These are phyloP conservation scores for Colletotrichum sp. DNA, from an alignment of 2,329 filamentous ascomycete genomes.

Conservation along the genomic window DNA sequence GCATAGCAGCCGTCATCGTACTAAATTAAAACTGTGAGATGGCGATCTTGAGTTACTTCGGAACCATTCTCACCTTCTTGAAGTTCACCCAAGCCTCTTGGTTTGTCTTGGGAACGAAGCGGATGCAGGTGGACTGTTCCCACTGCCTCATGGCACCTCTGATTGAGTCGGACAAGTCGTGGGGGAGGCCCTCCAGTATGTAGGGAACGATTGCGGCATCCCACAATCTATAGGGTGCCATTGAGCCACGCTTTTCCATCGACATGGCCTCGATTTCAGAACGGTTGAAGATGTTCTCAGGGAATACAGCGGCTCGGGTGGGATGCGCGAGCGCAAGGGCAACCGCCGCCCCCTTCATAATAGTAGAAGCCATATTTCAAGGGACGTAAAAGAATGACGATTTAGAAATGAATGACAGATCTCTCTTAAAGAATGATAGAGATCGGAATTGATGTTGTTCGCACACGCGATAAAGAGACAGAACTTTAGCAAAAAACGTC, in stretches of 20 bases:
- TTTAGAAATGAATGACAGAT: not conserved
- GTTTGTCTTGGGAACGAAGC: not conserved
- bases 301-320: not conserved
- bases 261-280: not conserved
- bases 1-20: not conserved
- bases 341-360: not conserved
- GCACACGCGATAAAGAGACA: not conserved
- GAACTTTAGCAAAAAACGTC: not conserved
- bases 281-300: not conserved
- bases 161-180: not conserved
- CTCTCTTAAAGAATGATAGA: not conserved
- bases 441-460: not conserved
- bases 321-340: not conserved
- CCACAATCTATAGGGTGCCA: not conserved
- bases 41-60: too few relatives aligned
- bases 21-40: not conserved
- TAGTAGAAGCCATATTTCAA: not conserved
- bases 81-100: not conserved
- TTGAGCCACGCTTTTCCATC: not conserved
- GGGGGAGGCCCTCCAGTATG: not conserved
- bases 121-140: not conserved
- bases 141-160: not conserved
- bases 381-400: not conserved
- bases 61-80: not conserved
- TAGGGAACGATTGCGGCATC: not conserved